These are phyloP conservation scores for Nyssa sinensis DNA, from an alignment of 148 eudicot species.

Conservation along the genomic window DNA sequence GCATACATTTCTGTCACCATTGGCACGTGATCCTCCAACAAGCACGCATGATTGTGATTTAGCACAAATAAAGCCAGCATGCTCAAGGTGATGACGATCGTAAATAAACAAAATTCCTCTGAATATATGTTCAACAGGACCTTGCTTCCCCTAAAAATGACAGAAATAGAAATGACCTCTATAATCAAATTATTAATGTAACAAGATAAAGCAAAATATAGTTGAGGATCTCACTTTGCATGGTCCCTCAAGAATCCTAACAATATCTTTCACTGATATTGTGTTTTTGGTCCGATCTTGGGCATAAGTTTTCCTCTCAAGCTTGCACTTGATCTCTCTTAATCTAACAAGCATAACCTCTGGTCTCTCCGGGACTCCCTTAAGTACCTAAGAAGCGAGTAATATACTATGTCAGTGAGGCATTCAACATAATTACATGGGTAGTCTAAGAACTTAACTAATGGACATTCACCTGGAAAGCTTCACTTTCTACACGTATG, in stretches of 20 bases:
- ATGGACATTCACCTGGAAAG: constrained; percentile 63
- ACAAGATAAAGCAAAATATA: constrained; percentile 1
- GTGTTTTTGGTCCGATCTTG: constrained; percentile 72
- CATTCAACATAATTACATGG: constrained; percentile 9
- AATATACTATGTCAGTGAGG: no score
- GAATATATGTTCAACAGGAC: constrained; percentile 89
- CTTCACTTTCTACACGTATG: constrained; percentile 97
- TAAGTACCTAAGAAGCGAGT: constrained; percentile 54
- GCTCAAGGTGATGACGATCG: constrained; percentile 96
- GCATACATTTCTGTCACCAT: constrained; percentile 59
- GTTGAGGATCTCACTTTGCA: constrained; percentile 48
- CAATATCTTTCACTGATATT: constrained; percentile 82
- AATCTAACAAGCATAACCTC: constrained; percentile 82
- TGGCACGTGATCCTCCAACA: constrained; percentile 84
- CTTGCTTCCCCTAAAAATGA: constrained; percentile 88
- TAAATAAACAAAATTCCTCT: constrained; percentile 70
- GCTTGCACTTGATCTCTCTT: constrained; percentile 83
- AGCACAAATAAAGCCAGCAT: constrained; percentile 95
- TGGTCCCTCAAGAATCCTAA: constrained; percentile 75
- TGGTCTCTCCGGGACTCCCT: constrained; percentile 89
- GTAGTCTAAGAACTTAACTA: no score
- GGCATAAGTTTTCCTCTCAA: constrained; percentile 60
- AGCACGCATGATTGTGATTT: constrained; percentile 74
- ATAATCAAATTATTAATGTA: background rate
- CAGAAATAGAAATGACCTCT: background rate